Evolutionary conservation across 75 land plant genomes (phyloP).

Genomic region (Larix kaempferi): DNA sequence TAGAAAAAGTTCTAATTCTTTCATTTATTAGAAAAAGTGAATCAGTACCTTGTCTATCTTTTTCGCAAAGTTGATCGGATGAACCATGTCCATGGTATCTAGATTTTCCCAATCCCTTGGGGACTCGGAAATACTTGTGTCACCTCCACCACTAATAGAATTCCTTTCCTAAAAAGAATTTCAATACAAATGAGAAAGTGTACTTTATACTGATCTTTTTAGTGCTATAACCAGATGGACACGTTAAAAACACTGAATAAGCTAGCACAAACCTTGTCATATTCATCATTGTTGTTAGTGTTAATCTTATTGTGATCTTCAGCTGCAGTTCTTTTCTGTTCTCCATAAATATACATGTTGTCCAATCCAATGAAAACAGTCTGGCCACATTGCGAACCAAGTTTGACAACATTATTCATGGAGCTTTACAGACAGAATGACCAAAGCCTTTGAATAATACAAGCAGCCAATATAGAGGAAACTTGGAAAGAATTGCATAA

Average conservation of each 20-base stretch:
- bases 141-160: slow-evolving; percentile 8
- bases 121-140: slow-evolving; percentile 25
- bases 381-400: slow-evolving; percentile 23
- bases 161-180: background rate
- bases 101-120: slow-evolving; percentile 60
- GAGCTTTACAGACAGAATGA: background rate
- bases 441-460: background rate
- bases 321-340: slow-evolving; percentile 3
- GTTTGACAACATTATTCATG: background rate
- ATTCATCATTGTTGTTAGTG: slow-evolving; percentile 19
- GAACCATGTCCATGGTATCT: slow-evolving; percentile 44
- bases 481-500: slow-evolving; percentile 1
- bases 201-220: background rate
- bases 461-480: background rate
- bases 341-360: slow-evolving; percentile 17
- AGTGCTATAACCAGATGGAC: background rate
- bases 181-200: background rate
- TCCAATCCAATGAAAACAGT: slow-evolving; percentile 60
- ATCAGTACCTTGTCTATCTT: slow-evolving; percentile 66
- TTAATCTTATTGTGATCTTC: slow-evolving; percentile 12
- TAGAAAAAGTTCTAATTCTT: background rate
- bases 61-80: slow-evolving; percentile 77
- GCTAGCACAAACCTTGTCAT: slow-evolving; percentile 21
- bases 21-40: background rate
- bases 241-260: background rate